Conservation (phyloP, 129 eudicot species). For the Heracleum sosnowskyi region DNA sequence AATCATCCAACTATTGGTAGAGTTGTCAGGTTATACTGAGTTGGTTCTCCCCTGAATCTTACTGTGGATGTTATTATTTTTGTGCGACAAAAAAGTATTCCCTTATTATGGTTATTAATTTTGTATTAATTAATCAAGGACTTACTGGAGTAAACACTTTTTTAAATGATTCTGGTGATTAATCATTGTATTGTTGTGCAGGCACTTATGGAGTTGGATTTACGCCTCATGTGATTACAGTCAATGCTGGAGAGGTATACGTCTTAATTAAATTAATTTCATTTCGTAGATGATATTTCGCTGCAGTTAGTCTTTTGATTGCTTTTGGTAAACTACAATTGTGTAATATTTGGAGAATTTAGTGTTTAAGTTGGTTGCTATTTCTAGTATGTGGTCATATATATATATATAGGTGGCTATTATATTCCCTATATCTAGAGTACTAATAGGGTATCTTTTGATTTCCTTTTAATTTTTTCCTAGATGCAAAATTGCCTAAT, state of each 20-base stretch:
- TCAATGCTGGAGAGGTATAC: slow-evolving; percentile 74
- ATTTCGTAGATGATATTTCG: neutral
- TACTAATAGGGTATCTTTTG: neutral
- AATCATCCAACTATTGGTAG: no score
- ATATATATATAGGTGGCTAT: neutral
- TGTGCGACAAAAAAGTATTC: no score
- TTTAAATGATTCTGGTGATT: neutral
- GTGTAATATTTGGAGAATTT: neutral
- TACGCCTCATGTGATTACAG: slow-evolving; percentile 81
- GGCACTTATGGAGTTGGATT: slow-evolving; percentile 80
- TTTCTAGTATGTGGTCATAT: neutral
- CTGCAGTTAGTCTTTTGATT: neutral
- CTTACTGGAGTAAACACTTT: neutral
- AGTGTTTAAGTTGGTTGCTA: neutral
- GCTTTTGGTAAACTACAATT: neutral
- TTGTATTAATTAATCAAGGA: neutral
- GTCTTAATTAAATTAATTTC: neutral
- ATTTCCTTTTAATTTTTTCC: neutral
- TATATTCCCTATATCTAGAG: neutral
- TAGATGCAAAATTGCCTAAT: neutral
- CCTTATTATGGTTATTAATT: neutral
- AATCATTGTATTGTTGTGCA: slow-evolving; percentile 17
- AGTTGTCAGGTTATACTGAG: no score
- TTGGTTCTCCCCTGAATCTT: no score
- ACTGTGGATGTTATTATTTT: no score